These are phyloP conservation scores for Pilasporangium apinafurcum DNA, from an alignment of 352 stramenopile genomes.

Conservation along the genomic window DNA sequence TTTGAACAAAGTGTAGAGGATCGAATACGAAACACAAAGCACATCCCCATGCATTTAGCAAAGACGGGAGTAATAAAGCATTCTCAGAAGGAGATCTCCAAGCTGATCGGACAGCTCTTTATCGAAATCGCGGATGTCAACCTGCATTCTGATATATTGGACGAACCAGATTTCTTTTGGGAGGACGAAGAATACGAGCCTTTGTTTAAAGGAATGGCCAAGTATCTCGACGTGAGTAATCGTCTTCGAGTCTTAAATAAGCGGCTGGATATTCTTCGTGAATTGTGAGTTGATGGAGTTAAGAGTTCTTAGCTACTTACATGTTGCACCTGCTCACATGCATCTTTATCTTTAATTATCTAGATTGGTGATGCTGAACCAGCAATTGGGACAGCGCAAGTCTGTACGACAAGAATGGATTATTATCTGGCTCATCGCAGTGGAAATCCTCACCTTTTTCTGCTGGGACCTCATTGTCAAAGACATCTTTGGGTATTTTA, in stretches of 20 bases:
- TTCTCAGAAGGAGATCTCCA: slow-evolving; percentile 86
- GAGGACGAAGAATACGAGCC: slow-evolving; percentile 90
- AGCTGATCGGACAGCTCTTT: slow-evolving; percentile 88
- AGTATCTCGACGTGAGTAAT: slow-evolving; percentile 89
- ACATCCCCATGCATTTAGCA: slow-evolving; percentile 85
- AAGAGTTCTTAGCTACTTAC: no score
- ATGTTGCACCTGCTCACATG: no score
- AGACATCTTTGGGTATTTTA: no score
- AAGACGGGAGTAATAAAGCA: slow-evolving; percentile 84
- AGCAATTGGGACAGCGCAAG: no score
- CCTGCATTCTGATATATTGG: slow-evolving; percentile 91
- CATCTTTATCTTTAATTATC: no score
- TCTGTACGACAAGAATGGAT: no score
- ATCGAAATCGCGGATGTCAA: slow-evolving; percentile 90
- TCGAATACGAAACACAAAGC: slow-evolving; percentile 73
- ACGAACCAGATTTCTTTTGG: slow-evolving; percentile 92
- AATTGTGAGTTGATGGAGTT: slow-evolving; percentile 88
- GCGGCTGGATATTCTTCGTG: slow-evolving; percentile 88
- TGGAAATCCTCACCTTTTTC: no score
- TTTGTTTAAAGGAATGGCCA: slow-evolving; percentile 84
- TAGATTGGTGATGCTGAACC: no score
- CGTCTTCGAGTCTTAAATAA: slow-evolving; percentile 92
- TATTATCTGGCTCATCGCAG: no score
- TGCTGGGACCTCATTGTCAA: no score
- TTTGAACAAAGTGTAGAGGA: slow-evolving; percentile 88